Evolutionary conservation across 768 basidiomycete species (phyloP), one percentile per base, ranked within the genome.

Genomic region (Pleurotus eryngii): DNA sequence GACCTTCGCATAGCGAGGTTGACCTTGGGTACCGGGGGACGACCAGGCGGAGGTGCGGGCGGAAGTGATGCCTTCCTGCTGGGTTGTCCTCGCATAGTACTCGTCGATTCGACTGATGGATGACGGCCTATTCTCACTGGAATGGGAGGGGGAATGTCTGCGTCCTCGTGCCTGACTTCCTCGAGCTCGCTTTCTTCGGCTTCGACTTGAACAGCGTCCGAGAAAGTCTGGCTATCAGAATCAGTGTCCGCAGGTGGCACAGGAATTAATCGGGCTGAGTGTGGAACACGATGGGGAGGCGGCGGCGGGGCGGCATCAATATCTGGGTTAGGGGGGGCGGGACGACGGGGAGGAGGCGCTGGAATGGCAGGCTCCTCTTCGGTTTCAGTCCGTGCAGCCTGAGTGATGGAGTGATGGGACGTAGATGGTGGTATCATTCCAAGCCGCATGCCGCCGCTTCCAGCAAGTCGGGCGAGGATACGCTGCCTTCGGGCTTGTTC

Each of bases 151-250:
- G 83, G 78, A 55, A 81, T 76, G 50, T 72, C 70, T 7, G 74
- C 79, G 60, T 87, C 85, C 37, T 84, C 81, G 58, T 85, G 76
- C 7, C 70, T 74, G 7, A 86, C 81, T 61, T 89, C 87, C 61
- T 90, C 88, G 12, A 83, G 73, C 65, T 89, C 87, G 59, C 86
- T 89, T 63, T 89, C 87, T 64, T 89, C 87, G 5, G 79, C 81
- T 57, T 89, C 89, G 22, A 84, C 82, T 38, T 77, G 76, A 20
- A 85, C 84, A 8, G 81, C 81, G 46, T 89, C 87, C 3, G 82
- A 81, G 30, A 72, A 70, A 35, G 68, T 64, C 26, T 68, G 60
- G 64, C 79, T 76, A 59, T 75, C 79, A n/a, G 72, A 75, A 49
- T 84, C 81, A 20, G 68, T 67, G 43, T 77, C 74, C 17, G 69